A percentile compares a stretch with the other conserved stretches of the same genome.
Evolutionary conservation across 208 protist species (phyloP).

Genomic region (Trypanosoma boissoni): DNA sequence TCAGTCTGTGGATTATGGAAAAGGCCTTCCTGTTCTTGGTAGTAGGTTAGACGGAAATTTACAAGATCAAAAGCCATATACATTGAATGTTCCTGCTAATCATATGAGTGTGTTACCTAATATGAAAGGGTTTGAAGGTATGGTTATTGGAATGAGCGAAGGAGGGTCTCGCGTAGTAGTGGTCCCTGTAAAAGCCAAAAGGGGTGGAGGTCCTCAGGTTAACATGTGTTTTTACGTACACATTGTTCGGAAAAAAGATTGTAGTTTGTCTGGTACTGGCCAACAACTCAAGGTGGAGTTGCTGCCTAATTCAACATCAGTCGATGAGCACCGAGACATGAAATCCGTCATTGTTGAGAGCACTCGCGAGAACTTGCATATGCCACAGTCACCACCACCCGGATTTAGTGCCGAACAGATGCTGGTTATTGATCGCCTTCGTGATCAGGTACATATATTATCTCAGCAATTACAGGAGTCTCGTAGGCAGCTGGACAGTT

Average conservation of each 20-base stretch:
- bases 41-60: slow-evolving; percentile 59
- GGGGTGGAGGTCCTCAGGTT: slow-evolving; percentile 52
- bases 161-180: slow-evolving; percentile 54
- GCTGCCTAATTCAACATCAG: neutral
- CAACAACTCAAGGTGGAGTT: too few species aligned
- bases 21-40: slow-evolving; percentile 47
- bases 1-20: slow-evolving; percentile 26
- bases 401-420: slow-evolving; percentile 71
- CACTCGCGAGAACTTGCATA: too few species aligned
- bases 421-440: slow-evolving; percentile 52
- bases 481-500: slow-evolving; percentile 43
- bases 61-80: slow-evolving; percentile 33
- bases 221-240: slow-evolving; percentile 63
- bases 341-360: too few species aligned
- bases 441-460: slow-evolving; percentile 64
- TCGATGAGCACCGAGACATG: neutral
- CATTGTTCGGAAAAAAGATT: slow-evolving; percentile 47
- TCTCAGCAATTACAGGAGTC: slow-evolving; percentile 63
- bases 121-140: slow-evolving; percentile 82
- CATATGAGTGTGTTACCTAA: slow-evolving; percentile 46
- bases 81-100: slow-evolving; percentile 50
- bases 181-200: slow-evolving; percentile 42
- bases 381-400: slow-evolving; percentile 12
- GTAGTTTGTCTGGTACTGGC: too few species aligned
- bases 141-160: slow-evolving; percentile 68